Percentiles rank a stretch among this genome's conserved stretches.
These are phyloP conservation scores for Holtermanniella nyarrowii DNA, from an alignment of 768 basidiomycete genomes.

Conservation along the genomic window DNA sequence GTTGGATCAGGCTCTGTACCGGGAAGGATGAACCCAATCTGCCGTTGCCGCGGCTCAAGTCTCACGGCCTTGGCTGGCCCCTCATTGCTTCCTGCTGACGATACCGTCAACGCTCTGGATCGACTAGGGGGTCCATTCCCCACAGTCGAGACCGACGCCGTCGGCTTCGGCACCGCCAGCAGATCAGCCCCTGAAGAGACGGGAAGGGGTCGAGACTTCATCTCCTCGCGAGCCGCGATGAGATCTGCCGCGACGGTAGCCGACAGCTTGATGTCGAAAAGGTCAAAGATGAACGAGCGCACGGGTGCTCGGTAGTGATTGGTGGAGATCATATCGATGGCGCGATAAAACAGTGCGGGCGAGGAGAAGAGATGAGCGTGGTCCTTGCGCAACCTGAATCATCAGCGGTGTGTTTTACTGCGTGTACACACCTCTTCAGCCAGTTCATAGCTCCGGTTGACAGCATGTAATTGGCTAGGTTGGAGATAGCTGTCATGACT, in stretches of 20 bases:
- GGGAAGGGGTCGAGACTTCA: not conserved
- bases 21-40: not conserved
- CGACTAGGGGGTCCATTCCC: not conserved
- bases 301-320: constrained; percentile 86
- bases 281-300: constrained; percentile 79
- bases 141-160: not conserved
- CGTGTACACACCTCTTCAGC: constrained; percentile 57
- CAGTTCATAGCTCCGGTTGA: constrained; percentile 88
- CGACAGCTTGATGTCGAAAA: constrained; percentile 69
- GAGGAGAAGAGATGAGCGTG: constrained; percentile 69
- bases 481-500: constrained; percentile 79
- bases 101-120: not conserved
- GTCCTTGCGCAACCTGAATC: constrained; percentile 24
- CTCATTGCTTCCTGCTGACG: not conserved
- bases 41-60: not conserved
- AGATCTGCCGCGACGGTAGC: not conserved
- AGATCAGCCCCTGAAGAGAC: not conserved
- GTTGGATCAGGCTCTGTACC: too few species aligned
- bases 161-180: not conserved
- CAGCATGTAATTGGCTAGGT: constrained; percentile 88
- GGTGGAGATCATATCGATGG: constrained; percentile 73
- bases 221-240: not conserved
- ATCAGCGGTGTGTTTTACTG: not conserved
- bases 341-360: constrained; percentile 68
- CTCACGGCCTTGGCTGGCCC: not conserved